Conservation (phyloP, 345 rosid genomes). For the Laguncularia racemosa region DNA sequence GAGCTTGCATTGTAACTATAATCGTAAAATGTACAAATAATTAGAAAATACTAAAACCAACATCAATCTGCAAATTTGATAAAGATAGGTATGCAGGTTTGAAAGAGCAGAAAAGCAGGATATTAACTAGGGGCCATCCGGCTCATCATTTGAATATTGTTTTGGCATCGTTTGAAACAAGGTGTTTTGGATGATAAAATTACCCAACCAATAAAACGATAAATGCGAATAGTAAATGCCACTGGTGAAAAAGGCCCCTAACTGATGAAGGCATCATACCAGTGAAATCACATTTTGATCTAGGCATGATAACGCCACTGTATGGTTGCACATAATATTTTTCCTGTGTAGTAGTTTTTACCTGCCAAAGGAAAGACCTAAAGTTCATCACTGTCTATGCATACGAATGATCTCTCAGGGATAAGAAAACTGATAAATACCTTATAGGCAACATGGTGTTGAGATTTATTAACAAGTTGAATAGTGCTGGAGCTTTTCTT, state of each 20-base stretch:
- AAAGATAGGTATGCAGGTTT: too few relatives aligned
- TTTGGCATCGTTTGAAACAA: too few relatives aligned
- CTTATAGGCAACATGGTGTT: constrained; percentile 55
- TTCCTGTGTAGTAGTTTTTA: constrained; percentile 52
- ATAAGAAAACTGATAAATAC: constrained; percentile 6
- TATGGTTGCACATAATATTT: constrained; percentile 51
- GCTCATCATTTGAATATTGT: too few relatives aligned
- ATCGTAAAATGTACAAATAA: neutral
- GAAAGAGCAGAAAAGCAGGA: too few relatives aligned
- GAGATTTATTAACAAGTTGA: constrained; percentile 35
- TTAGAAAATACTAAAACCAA: neutral
- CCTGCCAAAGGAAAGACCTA: constrained; percentile 17
- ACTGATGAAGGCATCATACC: constrained; percentile 14
- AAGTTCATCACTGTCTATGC: too few relatives aligned
- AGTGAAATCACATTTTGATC: constrained; percentile 25
- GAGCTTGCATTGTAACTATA: constrained; percentile 54
- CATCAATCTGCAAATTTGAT: neutral
- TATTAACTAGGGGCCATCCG: too few relatives aligned
- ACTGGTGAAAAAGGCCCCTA: too few relatives aligned
- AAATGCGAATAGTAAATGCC: too few relatives aligned
- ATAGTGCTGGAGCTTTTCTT: constrained; percentile 38
- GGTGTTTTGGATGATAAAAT: too few relatives aligned
- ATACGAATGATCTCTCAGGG: neutral
- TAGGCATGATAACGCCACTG: constrained; percentile 39
- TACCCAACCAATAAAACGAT: too few relatives aligned